Base-by-base conservation (phyloP, 345 rosid species). In the Eucalyptus melliodora region DNA sequence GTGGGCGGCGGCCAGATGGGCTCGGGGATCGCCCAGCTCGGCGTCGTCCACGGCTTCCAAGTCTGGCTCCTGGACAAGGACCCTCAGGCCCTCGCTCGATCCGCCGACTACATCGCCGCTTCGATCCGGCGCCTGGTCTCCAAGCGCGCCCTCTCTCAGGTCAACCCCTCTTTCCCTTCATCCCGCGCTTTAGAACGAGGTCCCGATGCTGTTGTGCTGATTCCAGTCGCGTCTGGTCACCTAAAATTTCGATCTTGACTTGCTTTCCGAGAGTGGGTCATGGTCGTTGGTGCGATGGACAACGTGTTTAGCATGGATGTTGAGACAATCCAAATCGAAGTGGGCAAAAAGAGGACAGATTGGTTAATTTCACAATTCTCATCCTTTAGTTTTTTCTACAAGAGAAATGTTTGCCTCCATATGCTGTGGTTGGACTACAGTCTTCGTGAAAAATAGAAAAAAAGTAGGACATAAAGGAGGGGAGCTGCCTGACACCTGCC, bases 1-100 rank as follows among this genome's bases (percentile, higher is more conserved):
- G 93, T 97, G 14, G 98, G 99, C 53, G 90, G 96, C 90, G 99
- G 99, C 50, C 99, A 96, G 85, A 97, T 97, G 99, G 99, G 99
- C n/a, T 96, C 97, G 6, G 99, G 99, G 16, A 96, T 97, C 80
- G 99, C 99, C 45, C 99, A 96, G 90, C 95, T 97, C 82, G 99
- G 95, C 87, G 94, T 94, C 88, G 93, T 94, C 89, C 90, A 93
- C 88, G 98, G 99, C 59, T 91, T 96, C 89, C 90, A 90, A 31
- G 98, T 94, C 55, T 93, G 94, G 92, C 95, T 97, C 14, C 77
- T 95, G 44, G 99, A 96, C 91, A 90, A 93, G 42, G 97, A 95
- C 89, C 92, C 95, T 5, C 92, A 89, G 7, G 99, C 98, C 30
- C 97, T 97, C 88, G 88, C 93, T 87, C 92, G 94, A 90, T 97